Evolutionary conservation across 2,329 filamentous ascomycete species (phyloP).

Genomic region (Arthrocladium fulminans): DNA sequence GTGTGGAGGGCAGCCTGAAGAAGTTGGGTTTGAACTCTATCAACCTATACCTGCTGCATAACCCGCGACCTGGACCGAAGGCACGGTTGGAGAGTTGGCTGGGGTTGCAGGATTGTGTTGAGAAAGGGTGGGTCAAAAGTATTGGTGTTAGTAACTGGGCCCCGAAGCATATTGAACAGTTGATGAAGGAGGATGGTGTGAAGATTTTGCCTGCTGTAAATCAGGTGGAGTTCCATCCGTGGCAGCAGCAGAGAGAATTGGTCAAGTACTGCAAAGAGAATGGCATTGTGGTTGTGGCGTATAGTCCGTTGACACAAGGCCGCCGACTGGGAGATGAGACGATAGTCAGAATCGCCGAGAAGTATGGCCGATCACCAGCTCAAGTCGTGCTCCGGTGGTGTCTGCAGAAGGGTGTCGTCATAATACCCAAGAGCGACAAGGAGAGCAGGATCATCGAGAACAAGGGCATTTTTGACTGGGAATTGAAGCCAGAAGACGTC

Average conservation of each 20-base stretch:
- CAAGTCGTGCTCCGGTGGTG: conserved; percentile 27
- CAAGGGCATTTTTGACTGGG: conserved; percentile 14
- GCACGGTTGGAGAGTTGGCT: conserved; percentile 55
- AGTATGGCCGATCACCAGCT: conserved; percentile 21
- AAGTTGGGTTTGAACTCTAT: conserved; percentile 68
- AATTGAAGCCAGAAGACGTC: conserved; percentile 39
- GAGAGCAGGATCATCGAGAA: conserved; percentile 15
- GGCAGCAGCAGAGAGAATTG: conserved; percentile 21
- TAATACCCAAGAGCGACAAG: conserved; percentile 16
- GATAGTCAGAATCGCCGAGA: conserved; percentile 19
- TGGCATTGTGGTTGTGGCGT: conserved; percentile 21
- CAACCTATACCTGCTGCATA: conserved; percentile 63
- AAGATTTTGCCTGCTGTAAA: conserved; percentile 21
- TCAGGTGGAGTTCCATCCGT: conserved; percentile 24
- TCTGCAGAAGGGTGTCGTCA: conserved; percentile 16
- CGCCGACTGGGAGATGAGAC: conserved; percentile 19
- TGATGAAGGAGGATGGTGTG: conserved; percentile 13
- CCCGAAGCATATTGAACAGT: conserved; percentile 14
- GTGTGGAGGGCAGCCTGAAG: conserved; percentile 63
- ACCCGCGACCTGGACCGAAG: conserved; percentile 45
- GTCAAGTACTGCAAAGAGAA: conserved; percentile 14
- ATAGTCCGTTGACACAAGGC: conserved; percentile 21
- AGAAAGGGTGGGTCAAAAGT: conserved; percentile 12
- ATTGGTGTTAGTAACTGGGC: conserved; percentile 18
- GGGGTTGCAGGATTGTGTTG: conserved; percentile 47